These are phyloP conservation scores for Hygrophorus russula DNA, from an alignment of 768 basidiomycete genomes.

Conservation along the genomic window DNA sequence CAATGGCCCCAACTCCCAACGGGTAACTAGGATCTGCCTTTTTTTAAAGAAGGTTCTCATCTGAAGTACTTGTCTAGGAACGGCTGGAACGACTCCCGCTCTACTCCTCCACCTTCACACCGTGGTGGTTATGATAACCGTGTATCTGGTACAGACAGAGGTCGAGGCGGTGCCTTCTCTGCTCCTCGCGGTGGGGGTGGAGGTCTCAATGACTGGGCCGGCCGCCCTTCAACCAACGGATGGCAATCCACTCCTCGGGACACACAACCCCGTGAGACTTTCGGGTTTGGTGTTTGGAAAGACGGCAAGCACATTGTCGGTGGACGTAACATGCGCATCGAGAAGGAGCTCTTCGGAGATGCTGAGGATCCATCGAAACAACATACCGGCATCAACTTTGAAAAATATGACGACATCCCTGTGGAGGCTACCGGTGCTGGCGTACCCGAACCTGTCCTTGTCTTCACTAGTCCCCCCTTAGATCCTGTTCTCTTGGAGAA, in stretches of 20 bases:
- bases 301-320: slow-evolving; percentile 86
- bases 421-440: slow-evolving; percentile 96
- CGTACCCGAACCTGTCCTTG: slow-evolving; percentile 89
- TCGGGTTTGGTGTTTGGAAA: slow-evolving; percentile 73
- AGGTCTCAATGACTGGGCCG: slow-evolving; percentile 29
- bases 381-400: slow-evolving; percentile 98
- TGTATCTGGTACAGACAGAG: slow-evolving; percentile 28
- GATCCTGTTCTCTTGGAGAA: slow-evolving; percentile 94
- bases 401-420: slow-evolving; percentile 99
- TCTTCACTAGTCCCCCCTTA: slow-evolving; percentile 82
- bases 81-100: slow-evolving; percentile 69
- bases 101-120: slow-evolving; percentile 41
- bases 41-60: not conserved
- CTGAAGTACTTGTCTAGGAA: slow-evolving; percentile 26
- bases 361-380: slow-evolving; percentile 76
- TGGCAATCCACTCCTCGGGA: slow-evolving; percentile 21
- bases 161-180: slow-evolving; percentile 25
- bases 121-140: slow-evolving; percentile 35
- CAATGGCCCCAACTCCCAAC: slow-evolving; percentile 20
- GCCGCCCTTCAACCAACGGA: slow-evolving; percentile 30
- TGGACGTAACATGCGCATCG: slow-evolving; percentile 72
- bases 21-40: too few species aligned
- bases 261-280: slow-evolving; percentile 36
- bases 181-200: slow-evolving; percentile 30
- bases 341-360: slow-evolving; percentile 95